Percentiles rank a stretch among this genome's conserved stretches.
phyloP scores from a whole-genome alignment of 2,329 filamentous ascomycete genomes.

The Ceratocystis lukuohia region DNA sequence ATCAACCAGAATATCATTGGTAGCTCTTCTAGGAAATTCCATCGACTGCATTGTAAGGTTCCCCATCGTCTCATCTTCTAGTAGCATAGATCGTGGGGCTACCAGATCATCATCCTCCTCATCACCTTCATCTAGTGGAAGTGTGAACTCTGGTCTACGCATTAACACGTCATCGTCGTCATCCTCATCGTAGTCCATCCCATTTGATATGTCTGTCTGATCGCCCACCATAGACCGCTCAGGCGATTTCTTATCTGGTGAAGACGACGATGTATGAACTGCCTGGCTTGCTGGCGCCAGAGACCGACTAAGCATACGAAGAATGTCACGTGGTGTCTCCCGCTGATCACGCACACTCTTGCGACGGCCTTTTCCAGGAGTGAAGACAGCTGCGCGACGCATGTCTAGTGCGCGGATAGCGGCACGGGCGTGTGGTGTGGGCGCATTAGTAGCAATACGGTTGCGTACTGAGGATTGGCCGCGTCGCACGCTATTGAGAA shows the following conservation, averaged over 20 bases:
- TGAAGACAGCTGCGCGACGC: slow-evolving; percentile 45
- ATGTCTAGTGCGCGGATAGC: slow-evolving; percentile 45
- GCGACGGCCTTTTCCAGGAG: slow-evolving; percentile 45
- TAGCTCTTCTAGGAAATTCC: slow-evolving; percentile 43
- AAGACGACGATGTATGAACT: slow-evolving; percentile 36
- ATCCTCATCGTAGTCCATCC: slow-evolving; percentile 26
- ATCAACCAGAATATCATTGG: slow-evolving; percentile 33
- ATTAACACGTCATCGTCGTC: slow-evolving; percentile 39
- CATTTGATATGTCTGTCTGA: slow-evolving; percentile 15
- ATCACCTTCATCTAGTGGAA: slow-evolving; percentile 36
- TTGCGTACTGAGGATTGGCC: slow-evolving; percentile 28
- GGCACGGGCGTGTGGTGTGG: slow-evolving; percentile 49
- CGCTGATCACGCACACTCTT: slow-evolving; percentile 43
- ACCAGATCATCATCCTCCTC: slow-evolving; percentile 39
- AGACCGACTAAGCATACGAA: slow-evolving; percentile 41
- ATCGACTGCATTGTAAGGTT: slow-evolving; percentile 46
- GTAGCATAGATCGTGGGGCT: slow-evolving; percentile 39
- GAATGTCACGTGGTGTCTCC: slow-evolving; percentile 40
- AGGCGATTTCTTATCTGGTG: slow-evolving; percentile 23
- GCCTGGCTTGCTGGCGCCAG: slow-evolving; percentile 37
- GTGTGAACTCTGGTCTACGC: slow-evolving; percentile 40
- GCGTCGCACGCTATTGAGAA: slow-evolving; percentile 29
- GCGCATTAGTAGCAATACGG: slow-evolving; percentile 26
- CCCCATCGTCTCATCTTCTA: slow-evolving; percentile 41
- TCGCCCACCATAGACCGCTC: slow-evolving; percentile 22